phyloP scores from a whole-genome alignment of 352 stramenopile genomes.

The Pythium aristosporum region DNA sequence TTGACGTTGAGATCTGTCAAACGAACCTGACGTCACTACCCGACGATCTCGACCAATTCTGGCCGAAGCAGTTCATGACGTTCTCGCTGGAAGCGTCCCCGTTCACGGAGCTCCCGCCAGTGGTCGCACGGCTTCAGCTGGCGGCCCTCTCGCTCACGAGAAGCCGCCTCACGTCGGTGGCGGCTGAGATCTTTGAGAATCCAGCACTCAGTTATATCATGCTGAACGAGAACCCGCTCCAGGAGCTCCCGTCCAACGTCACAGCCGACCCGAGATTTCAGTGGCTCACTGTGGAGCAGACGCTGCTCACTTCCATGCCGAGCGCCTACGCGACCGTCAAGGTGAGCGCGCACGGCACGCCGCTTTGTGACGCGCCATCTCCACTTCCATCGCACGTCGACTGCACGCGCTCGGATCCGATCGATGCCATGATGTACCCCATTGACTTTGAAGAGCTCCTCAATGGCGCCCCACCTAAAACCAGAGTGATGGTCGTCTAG shows the following conservation, averaged over 20 bases:
- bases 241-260: conserved; percentile 12
- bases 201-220: conserved; percentile 19
- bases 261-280: background rate
- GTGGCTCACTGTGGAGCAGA: conserved; percentile 15
- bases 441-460: conserved; percentile 23
- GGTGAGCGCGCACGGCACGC: conserved; percentile 10
- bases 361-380: conserved; percentile 1
- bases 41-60: conserved; percentile 34
- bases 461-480: conserved; percentile 3
- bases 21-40: conserved; percentile 38
- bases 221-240: conserved; percentile 29
- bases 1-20: conserved; percentile 33
- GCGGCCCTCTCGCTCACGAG: conserved; percentile 25
- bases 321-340: background rate
- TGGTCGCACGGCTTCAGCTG: conserved; percentile 24
- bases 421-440: conserved; percentile 13
- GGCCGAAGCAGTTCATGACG: conserved; percentile 18
- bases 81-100: conserved; percentile 27
- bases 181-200: conserved; percentile 17
- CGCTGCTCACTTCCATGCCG: conserved; percentile 6
- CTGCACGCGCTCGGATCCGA: background rate
- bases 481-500: conserved; percentile 13
- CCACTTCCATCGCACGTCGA: background rate
- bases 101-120: conserved; percentile 26
- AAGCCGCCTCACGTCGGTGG: conserved; percentile 13